Conservation (phyloP, 768 basidiomycete genomes). For the Lentinula guzmanii region DNA sequence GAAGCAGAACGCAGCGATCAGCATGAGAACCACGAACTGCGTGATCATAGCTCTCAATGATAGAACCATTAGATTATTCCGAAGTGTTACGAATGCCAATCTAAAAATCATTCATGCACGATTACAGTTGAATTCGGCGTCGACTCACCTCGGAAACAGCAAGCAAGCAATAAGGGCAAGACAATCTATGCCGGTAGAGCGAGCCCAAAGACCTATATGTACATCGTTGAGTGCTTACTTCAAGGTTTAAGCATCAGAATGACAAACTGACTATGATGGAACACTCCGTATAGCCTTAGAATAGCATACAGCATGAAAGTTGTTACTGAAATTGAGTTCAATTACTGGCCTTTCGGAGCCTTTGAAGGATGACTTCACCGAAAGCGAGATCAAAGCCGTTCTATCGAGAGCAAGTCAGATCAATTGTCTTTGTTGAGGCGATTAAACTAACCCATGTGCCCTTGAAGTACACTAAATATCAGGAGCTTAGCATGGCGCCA, state of each 20-base stretch:
- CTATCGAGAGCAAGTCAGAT: conserved; percentile 26
- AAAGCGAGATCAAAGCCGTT: conserved; percentile 95
- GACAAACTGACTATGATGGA: conserved; percentile 46
- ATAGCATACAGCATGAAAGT: conserved; percentile 70
- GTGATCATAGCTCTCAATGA: conserved; percentile 88
- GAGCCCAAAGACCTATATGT: conserved; percentile 55
- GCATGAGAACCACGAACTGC: conserved; percentile 81
- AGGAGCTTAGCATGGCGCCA: background rate
- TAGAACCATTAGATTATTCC: conserved; percentile 74
- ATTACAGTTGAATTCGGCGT: background rate
- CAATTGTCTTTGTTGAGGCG: background rate
- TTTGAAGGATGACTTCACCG: conserved; percentile 35
- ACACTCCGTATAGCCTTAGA: conserved; percentile 78
- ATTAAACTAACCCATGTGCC: conserved; percentile 65
- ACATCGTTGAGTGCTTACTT: background rate
- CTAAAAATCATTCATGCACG: conserved; percentile 29
- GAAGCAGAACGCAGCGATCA: conserved; percentile 86
- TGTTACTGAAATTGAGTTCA: conserved; percentile 44
- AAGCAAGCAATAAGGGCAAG: conserved; percentile 86
- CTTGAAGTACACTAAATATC: conserved; percentile 63
- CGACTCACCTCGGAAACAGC: conserved; percentile 74
- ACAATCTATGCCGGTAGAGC: conserved; percentile 68
- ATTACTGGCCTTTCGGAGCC: background rate
- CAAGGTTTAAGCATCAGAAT: background rate
- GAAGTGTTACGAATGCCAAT: conserved; percentile 86